Percentiles rank a stretch among this genome's conserved stretches.
Evolutionary conservation across 805 yeast species (phyloP).

Genomic region (Yarrowia sp.): DNA sequence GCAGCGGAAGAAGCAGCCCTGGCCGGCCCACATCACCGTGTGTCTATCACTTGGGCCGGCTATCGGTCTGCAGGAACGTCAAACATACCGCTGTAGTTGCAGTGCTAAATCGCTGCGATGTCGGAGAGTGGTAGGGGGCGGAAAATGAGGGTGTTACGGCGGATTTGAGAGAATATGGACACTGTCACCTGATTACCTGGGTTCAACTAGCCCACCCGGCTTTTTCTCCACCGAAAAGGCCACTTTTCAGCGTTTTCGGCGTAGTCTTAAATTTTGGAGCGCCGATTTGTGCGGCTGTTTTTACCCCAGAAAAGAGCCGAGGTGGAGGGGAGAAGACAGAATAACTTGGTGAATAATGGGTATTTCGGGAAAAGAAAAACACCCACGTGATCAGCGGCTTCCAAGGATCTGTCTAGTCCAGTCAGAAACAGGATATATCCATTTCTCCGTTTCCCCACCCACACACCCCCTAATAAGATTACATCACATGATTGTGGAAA

Average conservation of each 20-base stretch:
- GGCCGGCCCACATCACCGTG: background rate
- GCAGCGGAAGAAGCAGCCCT: background rate
- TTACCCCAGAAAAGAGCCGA: constrained; percentile 26
- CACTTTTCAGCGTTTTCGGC: background rate
- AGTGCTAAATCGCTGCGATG: constrained; percentile 26
- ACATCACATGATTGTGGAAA: constrained; percentile 15
- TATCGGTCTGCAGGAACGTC: constrained; percentile 11
- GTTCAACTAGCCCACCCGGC: too few relatives aligned
- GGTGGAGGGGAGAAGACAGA: background rate
- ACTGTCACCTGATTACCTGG: too few relatives aligned
- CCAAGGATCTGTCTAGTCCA: background rate
- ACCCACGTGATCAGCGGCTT: background rate
- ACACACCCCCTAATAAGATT: background rate
- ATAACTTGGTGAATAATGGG: background rate
- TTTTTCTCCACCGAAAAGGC: background rate
- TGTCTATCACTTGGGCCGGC: constrained; percentile 4
- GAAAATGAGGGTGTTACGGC: background rate
- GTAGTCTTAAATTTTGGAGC: background rate
- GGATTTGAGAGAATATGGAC: too few relatives aligned
- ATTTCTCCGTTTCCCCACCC: background rate
- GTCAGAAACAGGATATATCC: background rate
- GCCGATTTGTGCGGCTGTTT: constrained; percentile 31
- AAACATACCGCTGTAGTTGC: background rate
- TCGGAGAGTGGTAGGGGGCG: background rate
- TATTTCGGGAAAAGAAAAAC: background rate